Conservation (phyloP, 805 yeast genomes). For the Pachysolen tannophilus region DNA sequence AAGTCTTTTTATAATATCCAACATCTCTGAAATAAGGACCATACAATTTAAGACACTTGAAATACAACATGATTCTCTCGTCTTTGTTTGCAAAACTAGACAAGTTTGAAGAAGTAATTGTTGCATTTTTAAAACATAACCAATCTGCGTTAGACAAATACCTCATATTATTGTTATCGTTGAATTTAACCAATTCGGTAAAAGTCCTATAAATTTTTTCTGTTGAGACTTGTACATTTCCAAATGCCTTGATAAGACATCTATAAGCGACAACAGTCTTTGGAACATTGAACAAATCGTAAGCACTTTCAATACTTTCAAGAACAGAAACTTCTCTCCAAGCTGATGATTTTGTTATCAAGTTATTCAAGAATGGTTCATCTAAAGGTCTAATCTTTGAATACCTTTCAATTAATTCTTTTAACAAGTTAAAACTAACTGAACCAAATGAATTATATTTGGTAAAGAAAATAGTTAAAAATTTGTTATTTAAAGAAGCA, state of each 20-base stretch:
- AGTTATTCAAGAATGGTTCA: constrained; percentile 76
- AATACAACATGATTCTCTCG: constrained; percentile 45
- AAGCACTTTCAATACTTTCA: constrained; percentile 54
- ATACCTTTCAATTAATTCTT: constrained; percentile 47
- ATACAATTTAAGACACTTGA: constrained; percentile 44
- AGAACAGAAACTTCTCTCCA: constrained; percentile 66
- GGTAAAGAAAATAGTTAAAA: constrained; percentile 61
- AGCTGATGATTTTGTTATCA: constrained; percentile 53
- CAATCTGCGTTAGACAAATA: constrained; percentile 80
- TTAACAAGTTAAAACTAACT: constrained; percentile 45
- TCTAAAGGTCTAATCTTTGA: constrained; percentile 53
- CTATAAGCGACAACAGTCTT: constrained; percentile 67
- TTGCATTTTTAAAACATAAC: constrained; percentile 77
- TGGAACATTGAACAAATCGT: constrained; percentile 45
- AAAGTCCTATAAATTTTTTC: constrained; percentile 39
- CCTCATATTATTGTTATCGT: constrained; percentile 42
- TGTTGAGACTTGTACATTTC: constrained; percentile 48
- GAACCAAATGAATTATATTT: constrained; percentile 41
- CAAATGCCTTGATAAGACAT: constrained; percentile 64
- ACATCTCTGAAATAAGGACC: constrained; percentile 39
- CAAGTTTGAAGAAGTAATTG: constrained; percentile 37
- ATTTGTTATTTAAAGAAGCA: constrained; percentile 61
- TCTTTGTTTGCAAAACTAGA: constrained; percentile 19
- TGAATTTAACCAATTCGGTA: constrained; percentile 28
- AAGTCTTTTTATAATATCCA: constrained; percentile 36